Evolutionary conservation across 345 rosid genomes (phyloP).

Genomic region (Microthlaspi erraticum): DNA sequence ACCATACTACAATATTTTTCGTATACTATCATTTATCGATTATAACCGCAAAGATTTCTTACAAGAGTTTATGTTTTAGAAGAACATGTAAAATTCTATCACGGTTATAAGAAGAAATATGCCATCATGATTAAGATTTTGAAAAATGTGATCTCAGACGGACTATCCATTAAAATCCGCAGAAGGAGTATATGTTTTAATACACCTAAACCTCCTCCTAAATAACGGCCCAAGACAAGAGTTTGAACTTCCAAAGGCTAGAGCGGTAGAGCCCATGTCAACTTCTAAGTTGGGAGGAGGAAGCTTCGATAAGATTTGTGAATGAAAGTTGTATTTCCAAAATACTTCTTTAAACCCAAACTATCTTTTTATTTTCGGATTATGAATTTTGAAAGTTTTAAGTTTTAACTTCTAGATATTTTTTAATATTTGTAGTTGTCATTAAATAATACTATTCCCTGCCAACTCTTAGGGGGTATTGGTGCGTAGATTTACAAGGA

Average conservation of each 20-base stretch:
- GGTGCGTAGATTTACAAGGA: too few relatives aligned
- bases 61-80: too few relatives aligned
- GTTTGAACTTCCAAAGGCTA: background rate
- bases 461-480: conserved; percentile 12
- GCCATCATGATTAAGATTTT: too few relatives aligned
- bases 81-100: too few relatives aligned
- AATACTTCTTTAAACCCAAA: background rate
- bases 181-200: background rate
- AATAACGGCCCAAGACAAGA: background rate
- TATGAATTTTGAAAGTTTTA: conserved; percentile 3
- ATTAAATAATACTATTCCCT: background rate
- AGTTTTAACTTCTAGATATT: background rate
- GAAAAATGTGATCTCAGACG: too few relatives aligned
- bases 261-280: background rate
- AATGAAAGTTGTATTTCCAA: background rate
- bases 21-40: too few relatives aligned
- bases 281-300: background rate
- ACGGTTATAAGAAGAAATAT: too few relatives aligned
- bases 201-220: background rate
- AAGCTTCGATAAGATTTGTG: background rate
- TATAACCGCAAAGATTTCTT: too few relatives aligned
- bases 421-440: background rate
- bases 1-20: background rate
- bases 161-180: too few relatives aligned
- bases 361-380: background rate